Base-by-base conservation (phyloP, 1,284 basidiomycete genomes). In the Malassezia equina region DNA sequence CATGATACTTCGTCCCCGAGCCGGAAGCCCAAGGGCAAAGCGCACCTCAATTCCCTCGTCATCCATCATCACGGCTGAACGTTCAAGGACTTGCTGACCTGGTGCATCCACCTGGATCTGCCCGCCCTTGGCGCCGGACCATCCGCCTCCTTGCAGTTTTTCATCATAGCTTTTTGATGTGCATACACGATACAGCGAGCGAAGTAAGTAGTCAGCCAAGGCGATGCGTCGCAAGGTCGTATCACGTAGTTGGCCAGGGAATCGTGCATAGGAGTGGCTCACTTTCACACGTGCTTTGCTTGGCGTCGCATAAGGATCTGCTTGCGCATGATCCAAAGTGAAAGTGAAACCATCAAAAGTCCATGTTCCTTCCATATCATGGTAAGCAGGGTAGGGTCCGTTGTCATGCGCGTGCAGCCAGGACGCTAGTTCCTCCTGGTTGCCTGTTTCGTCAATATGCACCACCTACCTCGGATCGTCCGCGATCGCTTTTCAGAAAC, bases 231-330 rank as follows among this genome's bases (percentile, higher is more conserved):
- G 46, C 7, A 55, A 13, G 15, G 29, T 24, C n/a, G 51, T 24
- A 9, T n/a, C 25, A 15, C n/a, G 41, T 15, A 54, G 28, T 13
- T 21, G n/a, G 3, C 19, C 1, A 1, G 51, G 52, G 29, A 54
- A 59, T 24, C 24, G 17, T 0, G 51, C 46, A 12, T 33, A 9
- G 1, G 49, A 17, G 34, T 55, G 53, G 5, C 46, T n/a, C 13
- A 51, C 36, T 9, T 44, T 40, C 2, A 60, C 34, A 13, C 49
- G 47, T 4, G 47, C 44, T 23, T 60, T 56, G 31, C 48, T 52
- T 1, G 58, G 58, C 13, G 49, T 5, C n/a, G 58, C 58, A 34
- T 47, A 60, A 4, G 58, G 58, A 25, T 60, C 58, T 4, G 58
- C 44, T 31, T 60, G 58, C 1, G 51, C 42, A 25, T 52, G 54